Base-by-base conservation (phyloP, 371 early-diverging fungal species). In the Mortierella sp. region DNA sequence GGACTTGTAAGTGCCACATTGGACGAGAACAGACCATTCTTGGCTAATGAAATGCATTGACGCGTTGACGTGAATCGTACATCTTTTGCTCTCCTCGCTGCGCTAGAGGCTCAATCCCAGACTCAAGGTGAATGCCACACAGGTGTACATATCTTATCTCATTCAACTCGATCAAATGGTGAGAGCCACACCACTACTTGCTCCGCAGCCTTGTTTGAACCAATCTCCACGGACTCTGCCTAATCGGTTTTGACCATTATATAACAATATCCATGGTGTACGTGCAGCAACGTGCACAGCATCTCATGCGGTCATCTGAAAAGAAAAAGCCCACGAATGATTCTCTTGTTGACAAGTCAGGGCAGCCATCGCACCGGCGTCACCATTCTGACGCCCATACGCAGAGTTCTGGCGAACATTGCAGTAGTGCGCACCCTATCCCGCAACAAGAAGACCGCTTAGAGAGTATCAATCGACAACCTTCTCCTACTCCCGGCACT, bases 121-220 rank as follows among this genome's bases (percentile, higher is more conserved):
- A 21, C 31, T 76, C 41, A 76, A 76, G 41, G 77, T 76, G 41
- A 76, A 76, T 28, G 77, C 77, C 16, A 76, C 77, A 0, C 77
- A 76, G 19, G 69, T 76, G 28, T 76, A 76, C 48, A 76, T 76
- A 41, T 69, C 77, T 5, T 76, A 76, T 41, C 64, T 76, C 24
- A 76, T 76, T 31, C 69, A 69, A 51, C 70, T 76, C 2, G 77
- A 76, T 51, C 69, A 76, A 57, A 76, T 76, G 77, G 70, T 74
- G 49, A 19, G 39, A 6, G 27, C 14, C 5, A n/a, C 25, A 21
- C 24, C 43, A 39, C 22, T 49, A 40, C 56, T 43, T 46, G 43
- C 47, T 41, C 53, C 57, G 40, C 54, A 43, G 28, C 29, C 37
- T 19, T 50, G n/a, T 21, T 19, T 39, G 7, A 24, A 5, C 44